Percentiles rank a stretch among this genome's conserved stretches.
Conservation (phyloP, 2,329 filamentous ascomycete species). For the Daldinia sp. region DNA sequence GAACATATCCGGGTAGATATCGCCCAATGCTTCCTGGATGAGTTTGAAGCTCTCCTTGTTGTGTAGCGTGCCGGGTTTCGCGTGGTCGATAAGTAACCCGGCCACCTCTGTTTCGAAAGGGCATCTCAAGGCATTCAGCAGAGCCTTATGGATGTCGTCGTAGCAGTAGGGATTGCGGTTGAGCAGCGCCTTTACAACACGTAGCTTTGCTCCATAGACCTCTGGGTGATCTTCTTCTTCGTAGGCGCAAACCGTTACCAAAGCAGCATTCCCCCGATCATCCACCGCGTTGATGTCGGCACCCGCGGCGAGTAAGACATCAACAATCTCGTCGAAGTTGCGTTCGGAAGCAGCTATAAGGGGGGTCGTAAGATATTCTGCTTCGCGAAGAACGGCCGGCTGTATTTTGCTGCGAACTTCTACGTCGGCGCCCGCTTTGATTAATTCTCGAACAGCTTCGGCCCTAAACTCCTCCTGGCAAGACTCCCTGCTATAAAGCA, state of each 20-base stretch:
- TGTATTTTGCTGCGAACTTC: not conserved
- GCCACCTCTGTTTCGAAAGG: not conserved
- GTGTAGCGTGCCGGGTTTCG: not conserved
- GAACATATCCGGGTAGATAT: not conserved
- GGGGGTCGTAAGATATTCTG: constrained; percentile 4
- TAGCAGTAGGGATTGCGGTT: not conserved
- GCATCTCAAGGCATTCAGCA: not conserved
- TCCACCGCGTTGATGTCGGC: constrained; percentile 17
- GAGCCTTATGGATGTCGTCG: constrained; percentile 7
- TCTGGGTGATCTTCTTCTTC: not conserved
- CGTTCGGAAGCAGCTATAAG: constrained; percentile 21
- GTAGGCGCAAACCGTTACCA: not conserved
- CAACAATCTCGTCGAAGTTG: constrained; percentile 2
- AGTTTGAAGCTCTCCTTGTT: not conserved
- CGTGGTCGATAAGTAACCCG: constrained; percentile 17
- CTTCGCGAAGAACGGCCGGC: too few relatives aligned
- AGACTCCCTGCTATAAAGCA: not conserved
- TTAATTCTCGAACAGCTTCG: constrained; percentile 8
- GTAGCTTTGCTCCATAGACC: not conserved
- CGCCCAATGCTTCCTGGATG: constrained; percentile 8
- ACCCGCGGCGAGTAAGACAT: constrained; percentile 23
- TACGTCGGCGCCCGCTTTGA: constrained; percentile 26
- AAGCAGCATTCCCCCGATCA: constrained; percentile 1
- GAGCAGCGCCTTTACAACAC: constrained; percentile 20
- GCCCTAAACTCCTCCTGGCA: constrained; percentile 17